Conservation (phyloP, 768 basidiomycete genomes). For the Grammothele lineata region DNA sequence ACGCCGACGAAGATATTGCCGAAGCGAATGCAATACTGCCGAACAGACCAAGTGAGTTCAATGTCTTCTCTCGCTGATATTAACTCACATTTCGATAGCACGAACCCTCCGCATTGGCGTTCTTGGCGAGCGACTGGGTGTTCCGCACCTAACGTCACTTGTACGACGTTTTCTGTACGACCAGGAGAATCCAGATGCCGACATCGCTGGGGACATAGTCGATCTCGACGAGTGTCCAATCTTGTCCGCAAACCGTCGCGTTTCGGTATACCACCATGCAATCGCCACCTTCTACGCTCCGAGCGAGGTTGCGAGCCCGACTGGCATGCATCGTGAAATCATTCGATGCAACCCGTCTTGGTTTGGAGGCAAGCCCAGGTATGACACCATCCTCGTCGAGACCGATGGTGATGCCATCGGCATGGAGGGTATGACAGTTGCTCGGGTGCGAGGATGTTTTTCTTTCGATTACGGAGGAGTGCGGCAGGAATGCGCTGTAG, state of each 20-base stretch:
- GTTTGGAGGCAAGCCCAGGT: conserved; percentile 5
- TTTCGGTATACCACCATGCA: not conserved
- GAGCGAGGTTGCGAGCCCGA: conserved; percentile 23
- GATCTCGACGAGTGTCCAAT: not conserved
- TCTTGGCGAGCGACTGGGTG: no score
- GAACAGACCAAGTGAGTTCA: no score
- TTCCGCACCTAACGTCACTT: no score
- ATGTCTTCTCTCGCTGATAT: no score
- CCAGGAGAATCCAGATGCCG: not conserved
- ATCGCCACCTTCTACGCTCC: conserved; percentile 22
- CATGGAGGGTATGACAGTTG: conserved; percentile 14
- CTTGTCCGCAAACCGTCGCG: not conserved
- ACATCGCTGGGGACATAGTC: not conserved
- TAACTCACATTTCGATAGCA: no score
- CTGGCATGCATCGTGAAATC: conserved; percentile 25
- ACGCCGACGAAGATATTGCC: not conserved
- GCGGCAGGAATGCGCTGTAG: conserved; percentile 17
- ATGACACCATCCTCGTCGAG: conserved; percentile 25
- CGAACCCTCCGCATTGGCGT: no score
- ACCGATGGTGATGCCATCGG: not conserved
- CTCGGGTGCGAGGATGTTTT: conserved; percentile 20
- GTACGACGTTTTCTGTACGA: no score
- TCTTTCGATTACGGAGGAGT: conserved; percentile 5
- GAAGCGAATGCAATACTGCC: not conserved
- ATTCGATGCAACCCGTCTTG: conserved; percentile 23